A percentile compares a stretch with the other conserved stretches of the same genome.
Evolutionary conservation across 371 early-diverging fungal genomes (phyloP).

Genomic region (Mortierella sp.): DNA sequence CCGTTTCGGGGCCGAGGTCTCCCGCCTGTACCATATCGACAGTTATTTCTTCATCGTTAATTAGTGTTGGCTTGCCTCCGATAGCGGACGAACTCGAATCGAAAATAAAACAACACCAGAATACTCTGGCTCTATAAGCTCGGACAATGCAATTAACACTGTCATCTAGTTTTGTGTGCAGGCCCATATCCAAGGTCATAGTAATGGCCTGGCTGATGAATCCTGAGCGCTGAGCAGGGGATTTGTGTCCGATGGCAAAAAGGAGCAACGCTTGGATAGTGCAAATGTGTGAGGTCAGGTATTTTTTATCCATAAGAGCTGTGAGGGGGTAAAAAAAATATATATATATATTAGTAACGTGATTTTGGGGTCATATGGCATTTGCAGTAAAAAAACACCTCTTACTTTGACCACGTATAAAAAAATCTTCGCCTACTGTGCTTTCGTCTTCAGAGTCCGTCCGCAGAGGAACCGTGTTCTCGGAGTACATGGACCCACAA

Average conservation of each 20-base stretch:
- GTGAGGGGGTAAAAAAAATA: neutral
- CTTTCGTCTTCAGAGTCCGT: slow-evolving; percentile 44
- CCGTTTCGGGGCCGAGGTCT: slow-evolving; percentile 45
- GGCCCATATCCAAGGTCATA: slow-evolving; percentile 53
- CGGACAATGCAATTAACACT: slow-evolving; percentile 14
- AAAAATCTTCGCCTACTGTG: slow-evolving; percentile 53
- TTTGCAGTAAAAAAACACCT: neutral
- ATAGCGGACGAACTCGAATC: slow-evolving; percentile 52
- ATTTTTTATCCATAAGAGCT: slow-evolving; percentile 49
- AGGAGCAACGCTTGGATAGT: slow-evolving; percentile 49
- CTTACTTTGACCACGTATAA: slow-evolving; percentile 51
- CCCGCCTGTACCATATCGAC: slow-evolving; percentile 35
- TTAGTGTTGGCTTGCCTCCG: slow-evolving; percentile 47
- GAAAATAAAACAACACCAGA: slow-evolving; percentile 51
- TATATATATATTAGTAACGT: neutral
- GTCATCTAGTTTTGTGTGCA: slow-evolving; percentile 36
- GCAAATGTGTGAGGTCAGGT: slow-evolving; percentile 50
- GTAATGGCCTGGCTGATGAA: slow-evolving; percentile 55
- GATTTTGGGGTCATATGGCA: neutral
- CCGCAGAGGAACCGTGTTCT: slow-evolving; percentile 25
- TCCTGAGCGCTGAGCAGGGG: slow-evolving; percentile 50
- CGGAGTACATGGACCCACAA: slow-evolving; percentile 54
- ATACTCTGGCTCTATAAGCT: slow-evolving; percentile 43
- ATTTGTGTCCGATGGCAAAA: slow-evolving; percentile 54
- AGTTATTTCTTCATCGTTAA: slow-evolving; percentile 48